Base-by-base conservation (phyloP, 225 moss, liverwort and hornwort species). In the Ulota crispa region DNA sequence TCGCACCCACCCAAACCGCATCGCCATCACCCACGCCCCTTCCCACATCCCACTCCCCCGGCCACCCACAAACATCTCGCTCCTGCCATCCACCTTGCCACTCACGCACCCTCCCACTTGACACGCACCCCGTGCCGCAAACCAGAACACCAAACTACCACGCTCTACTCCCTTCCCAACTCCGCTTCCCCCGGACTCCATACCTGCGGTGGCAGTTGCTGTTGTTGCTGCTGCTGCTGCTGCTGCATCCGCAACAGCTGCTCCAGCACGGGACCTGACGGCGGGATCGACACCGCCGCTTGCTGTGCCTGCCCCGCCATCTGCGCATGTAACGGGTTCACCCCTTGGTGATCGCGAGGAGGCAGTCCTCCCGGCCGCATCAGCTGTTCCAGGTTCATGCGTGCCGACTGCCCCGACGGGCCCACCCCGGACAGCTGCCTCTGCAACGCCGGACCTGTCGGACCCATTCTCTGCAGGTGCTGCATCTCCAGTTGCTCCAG, bases 211-310 rank as follows among this genome's bases (percentile, higher is more conserved):
- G 98, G 98, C 19, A 91, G 68, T 78, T 93, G 95, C 85, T 95
- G 80, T 11, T 69, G 90, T 66, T 96, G 90, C 8, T 97, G 90
- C 8, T 97, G 95, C 39, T 98, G 97, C 79, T 99, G 98, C 73
- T 98, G 97, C 70, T 98, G 97, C 56, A 99, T 50, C 18, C 98
- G 90, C 76, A 99, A 75, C 64, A 99, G 92, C 84, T 95, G 98
- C 84, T 99, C 98, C 82, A 99, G 83, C 3, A 85, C 92, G 72
- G 94, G 94, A 68, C 94, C 98, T 24, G 95, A 93, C 14, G 96
- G 91, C 23, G 98, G 94, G 70, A 99, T 93, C 30, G 92, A 79
- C 76, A 86, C 82, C 68, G 93, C 62, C 16, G 85, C 79, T 80
- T 92, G 97, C 83, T 94, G 91, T 8, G 90, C 83, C 72, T 92